phyloP scores from a whole-genome alignment of 331 rosid species.

The Malus hybrid region DNA sequence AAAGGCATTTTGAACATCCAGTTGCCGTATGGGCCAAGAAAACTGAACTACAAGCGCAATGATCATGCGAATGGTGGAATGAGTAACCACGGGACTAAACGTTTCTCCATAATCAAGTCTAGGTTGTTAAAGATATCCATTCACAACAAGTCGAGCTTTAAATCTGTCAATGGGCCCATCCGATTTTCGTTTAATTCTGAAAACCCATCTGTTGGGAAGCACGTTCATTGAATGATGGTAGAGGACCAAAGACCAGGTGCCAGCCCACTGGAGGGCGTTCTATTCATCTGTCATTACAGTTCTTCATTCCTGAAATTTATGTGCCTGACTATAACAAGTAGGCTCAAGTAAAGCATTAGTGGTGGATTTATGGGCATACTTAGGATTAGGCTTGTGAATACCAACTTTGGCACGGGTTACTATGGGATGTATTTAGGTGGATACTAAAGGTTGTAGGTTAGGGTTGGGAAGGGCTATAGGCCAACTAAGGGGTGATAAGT shows the following conservation, averaged over 20 bases:
- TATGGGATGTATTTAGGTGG: no score
- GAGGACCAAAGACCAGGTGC: neutral
- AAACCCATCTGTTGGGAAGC: neutral
- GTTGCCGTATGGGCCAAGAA: no score
- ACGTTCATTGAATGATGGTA: neutral
- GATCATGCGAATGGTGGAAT: neutral
- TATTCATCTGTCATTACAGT: neutral
- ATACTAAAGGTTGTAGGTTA: no score
- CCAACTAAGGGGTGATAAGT: no score
- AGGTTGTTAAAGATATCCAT: neutral
- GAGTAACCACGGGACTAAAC: neutral
- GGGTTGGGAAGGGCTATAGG: no score
- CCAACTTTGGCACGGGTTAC: neutral
- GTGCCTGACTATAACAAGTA: neutral
- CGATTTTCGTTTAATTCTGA: neutral
- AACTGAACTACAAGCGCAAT: no score
- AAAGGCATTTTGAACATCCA: no score
- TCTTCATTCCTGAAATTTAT: neutral
- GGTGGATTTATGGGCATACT: neutral
- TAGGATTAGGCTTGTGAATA: neutral
- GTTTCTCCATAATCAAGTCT: neutral
- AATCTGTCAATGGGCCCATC: neutral
- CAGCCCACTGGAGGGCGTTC: neutral
- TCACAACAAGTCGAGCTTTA: no score
- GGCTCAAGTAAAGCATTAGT: neutral